phyloP scores from a whole-genome alignment of 345 rosid genomes.

The Erodium maritimum region DNA sequence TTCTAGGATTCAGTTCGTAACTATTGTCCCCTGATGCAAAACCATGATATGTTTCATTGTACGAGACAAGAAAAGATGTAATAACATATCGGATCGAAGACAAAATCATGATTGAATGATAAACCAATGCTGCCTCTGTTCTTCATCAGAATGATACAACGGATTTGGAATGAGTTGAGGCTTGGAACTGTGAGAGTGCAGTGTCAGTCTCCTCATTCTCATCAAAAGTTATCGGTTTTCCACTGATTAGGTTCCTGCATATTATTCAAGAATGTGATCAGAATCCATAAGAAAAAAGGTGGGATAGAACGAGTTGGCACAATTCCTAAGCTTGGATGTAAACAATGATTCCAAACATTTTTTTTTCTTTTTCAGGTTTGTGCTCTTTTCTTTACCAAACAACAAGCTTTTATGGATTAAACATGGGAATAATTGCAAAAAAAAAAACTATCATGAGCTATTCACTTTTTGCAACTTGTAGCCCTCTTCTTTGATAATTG shows the following conservation, averaged over 20 bases:
- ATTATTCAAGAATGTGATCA: slow-evolving; percentile 1
- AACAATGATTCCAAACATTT: not conserved
- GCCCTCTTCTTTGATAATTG: too few relatives aligned
- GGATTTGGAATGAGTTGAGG: slow-evolving; percentile 40
- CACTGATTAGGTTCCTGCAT: slow-evolving; percentile 34
- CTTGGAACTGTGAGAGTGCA: slow-evolving; percentile 36
- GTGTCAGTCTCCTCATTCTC: slow-evolving; percentile 50
- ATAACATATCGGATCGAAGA: not conserved
- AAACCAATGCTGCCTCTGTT: too few relatives aligned
- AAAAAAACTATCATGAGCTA: too few relatives aligned
- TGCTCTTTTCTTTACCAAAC: not conserved
- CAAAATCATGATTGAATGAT: not conserved
- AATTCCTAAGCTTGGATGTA: not conserved
- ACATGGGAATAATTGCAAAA: too few relatives aligned
- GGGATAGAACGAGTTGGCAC: not conserved
- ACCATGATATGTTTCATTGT: not conserved
- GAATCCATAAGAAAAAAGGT: not conserved
- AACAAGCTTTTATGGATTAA: too few relatives aligned
- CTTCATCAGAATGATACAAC: slow-evolving; percentile 35
- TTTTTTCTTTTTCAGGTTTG: not conserved
- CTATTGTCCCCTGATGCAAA: too few relatives aligned
- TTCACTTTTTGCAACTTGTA: too few relatives aligned
- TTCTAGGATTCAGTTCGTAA: not conserved
- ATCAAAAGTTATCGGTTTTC: slow-evolving; percentile 26
- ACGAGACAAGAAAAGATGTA: not conserved